Evolutionary conservation across 75 land plant species (phyloP).

Genomic region (Sequoia sempervirens): DNA sequence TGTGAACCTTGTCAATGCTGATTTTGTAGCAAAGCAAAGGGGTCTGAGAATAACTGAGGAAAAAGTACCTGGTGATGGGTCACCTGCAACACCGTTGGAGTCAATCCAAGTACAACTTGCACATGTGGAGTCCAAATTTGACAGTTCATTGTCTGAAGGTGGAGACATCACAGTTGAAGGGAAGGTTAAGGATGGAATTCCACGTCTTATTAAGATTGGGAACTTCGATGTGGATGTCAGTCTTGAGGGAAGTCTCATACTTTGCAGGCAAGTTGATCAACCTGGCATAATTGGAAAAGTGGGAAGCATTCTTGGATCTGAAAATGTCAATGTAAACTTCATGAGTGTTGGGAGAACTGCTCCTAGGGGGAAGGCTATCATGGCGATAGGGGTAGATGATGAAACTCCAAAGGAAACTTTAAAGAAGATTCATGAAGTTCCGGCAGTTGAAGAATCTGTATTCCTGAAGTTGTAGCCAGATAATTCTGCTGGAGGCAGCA

Average conservation of each 20-base stretch:
- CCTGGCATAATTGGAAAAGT: constrained; percentile 90
- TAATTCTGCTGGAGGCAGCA: too few species aligned
- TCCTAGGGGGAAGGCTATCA: constrained; percentile 63
- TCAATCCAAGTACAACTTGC: constrained; percentile 65
- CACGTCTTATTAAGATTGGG: constrained; percentile 68
- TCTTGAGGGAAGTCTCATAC: constrained; percentile 71
- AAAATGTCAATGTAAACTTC: constrained; percentile 85
- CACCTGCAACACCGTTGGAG: constrained; percentile 64
- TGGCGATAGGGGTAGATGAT: constrained; percentile 92
- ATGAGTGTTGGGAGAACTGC: constrained; percentile 83
- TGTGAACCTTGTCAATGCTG: constrained; percentile 87
- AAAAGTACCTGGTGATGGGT: constrained; percentile 46
- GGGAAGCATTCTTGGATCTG: constrained; percentile 64
- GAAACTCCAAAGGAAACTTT: constrained; percentile 49
- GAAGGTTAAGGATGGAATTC: constrained; percentile 66
- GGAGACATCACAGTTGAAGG: constrained; percentile 72
- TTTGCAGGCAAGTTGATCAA: constrained; percentile 87
- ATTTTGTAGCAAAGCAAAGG: constrained; percentile 81
- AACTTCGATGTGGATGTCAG: constrained; percentile 79
- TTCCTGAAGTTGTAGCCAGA: constrained; percentile 61
- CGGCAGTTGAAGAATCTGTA: constrained; percentile 82
- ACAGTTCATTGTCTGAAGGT: constrained; percentile 60
- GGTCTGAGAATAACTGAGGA: constrained; percentile 78
- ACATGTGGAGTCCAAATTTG: constrained; percentile 70
- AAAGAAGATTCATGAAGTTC: constrained; percentile 57